These are phyloP conservation scores for Hygrophorus pudorinus DNA, from an alignment of 768 basidiomycete genomes.

Conservation along the genomic window DNA sequence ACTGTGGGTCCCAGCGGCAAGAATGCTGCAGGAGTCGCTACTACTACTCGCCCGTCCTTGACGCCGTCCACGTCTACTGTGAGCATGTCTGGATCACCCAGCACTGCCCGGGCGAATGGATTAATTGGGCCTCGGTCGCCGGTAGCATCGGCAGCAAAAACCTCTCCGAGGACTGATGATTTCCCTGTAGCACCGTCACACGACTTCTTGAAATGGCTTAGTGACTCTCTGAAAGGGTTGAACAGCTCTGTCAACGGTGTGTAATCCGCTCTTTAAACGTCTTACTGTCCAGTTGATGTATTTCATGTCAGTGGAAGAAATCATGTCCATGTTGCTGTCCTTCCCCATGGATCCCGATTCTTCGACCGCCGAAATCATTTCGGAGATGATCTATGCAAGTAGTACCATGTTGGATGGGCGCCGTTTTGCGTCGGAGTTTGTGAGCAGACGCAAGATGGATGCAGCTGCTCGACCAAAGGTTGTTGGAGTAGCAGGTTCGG, in stretches of 20 bases:
- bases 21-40: slow-evolving; percentile 22
- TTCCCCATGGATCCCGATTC: slow-evolving; percentile 88
- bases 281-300: not conserved
- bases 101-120: slow-evolving; percentile 31
- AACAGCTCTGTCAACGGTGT: slow-evolving; percentile 65
- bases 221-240: slow-evolving; percentile 71
- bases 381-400: slow-evolving; percentile 89
- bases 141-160: slow-evolving; percentile 23
- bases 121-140: slow-evolving; percentile 24
- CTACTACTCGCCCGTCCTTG: slow-evolving; percentile 25
- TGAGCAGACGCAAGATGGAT: slow-evolving; percentile 79
- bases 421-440: slow-evolving; percentile 89
- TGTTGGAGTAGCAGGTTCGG: slow-evolving; percentile 21
- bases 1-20: slow-evolving; percentile 81
- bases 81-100: slow-evolving; percentile 18
- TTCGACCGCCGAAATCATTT: slow-evolving; percentile 83
- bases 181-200: slow-evolving; percentile 60
- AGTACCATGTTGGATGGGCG: slow-evolving; percentile 93
- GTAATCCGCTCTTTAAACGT: slow-evolving; percentile 10
- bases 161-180: slow-evolving; percentile 47
- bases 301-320: slow-evolving; percentile 75
- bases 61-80: slow-evolving; percentile 20
- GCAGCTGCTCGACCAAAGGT: slow-evolving; percentile 44
- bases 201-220: slow-evolving; percentile 90
- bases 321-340: slow-evolving; percentile 88